Percentiles rank a stretch among this genome's conserved stretches.
Conservation (phyloP, 495 filamentous ascomycete genomes). For the Daldinia loculata region DNA sequence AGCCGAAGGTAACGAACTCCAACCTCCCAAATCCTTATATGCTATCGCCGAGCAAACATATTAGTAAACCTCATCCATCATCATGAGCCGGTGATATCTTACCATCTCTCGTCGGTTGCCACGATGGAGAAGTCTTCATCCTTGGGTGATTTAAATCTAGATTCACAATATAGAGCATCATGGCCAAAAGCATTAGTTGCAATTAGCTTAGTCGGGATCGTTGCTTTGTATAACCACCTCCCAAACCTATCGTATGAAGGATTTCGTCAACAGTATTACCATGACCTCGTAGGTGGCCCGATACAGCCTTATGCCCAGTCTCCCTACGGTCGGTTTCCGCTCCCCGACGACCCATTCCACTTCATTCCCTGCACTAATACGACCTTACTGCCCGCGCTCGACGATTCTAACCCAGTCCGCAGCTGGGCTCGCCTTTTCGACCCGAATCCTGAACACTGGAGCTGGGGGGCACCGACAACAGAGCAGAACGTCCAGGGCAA, state of each 20-base stretch:
- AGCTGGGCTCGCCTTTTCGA: slow-evolving; percentile 55
- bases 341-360: slow-evolving; percentile 50
- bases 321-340: slow-evolving; percentile 53
- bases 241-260: slow-evolving; percentile 37
- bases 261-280: slow-evolving; percentile 32
- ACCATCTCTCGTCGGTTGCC: not conserved
- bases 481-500: slow-evolving; percentile 2
- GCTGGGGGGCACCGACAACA: slow-evolving; percentile 46
- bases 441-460: slow-evolving; percentile 54
- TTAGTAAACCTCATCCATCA: not conserved
- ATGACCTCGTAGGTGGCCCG: slow-evolving; percentile 13
- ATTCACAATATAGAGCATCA: slow-evolving; percentile 8
- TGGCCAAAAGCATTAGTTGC: slow-evolving; percentile 21
- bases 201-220: slow-evolving; percentile 17
- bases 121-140: slow-evolving; percentile 30
- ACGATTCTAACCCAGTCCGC: slow-evolving; percentile 43
- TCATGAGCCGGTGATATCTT: not conserved
- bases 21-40: not conserved
- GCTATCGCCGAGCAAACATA: not conserved
- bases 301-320: slow-evolving; percentile 15
- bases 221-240: slow-evolving; percentile 25
- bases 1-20: slow-evolving; percentile 1
- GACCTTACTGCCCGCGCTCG: slow-evolving; percentile 49
- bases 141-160: not conserved
- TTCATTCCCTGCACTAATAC: slow-evolving; percentile 54